Percentiles rank a stretch among this genome's conserved stretches.
These are phyloP conservation scores for Fusarium praegraminearum DNA, from an alignment of 2,329 filamentous ascomycete genomes.

Conservation along the genomic window DNA sequence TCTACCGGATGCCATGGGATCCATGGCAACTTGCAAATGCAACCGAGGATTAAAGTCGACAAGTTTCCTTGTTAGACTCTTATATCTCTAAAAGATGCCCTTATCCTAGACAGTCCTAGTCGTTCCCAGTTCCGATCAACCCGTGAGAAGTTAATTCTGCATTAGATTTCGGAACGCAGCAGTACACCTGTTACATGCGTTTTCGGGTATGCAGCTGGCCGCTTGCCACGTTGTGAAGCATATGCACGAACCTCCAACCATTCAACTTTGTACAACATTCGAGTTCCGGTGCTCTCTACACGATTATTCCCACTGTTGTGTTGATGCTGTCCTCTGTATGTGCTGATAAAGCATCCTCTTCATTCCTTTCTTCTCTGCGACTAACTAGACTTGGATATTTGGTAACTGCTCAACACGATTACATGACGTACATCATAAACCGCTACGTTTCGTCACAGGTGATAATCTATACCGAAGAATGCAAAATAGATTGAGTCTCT, in stretches of 20 bases:
- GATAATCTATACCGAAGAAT: background rate
- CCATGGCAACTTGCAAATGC: background rate
- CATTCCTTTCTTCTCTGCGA: background rate
- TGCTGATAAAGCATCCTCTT: background rate
- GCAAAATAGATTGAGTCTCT: background rate
- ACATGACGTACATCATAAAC: background rate
- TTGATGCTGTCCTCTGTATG: background rate
- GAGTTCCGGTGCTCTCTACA: background rate
- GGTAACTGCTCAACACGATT: background rate
- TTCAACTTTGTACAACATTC: slow-evolving; percentile 7
- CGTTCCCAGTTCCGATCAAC: background rate
- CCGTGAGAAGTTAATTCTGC: background rate
- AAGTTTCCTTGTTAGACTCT: background rate
- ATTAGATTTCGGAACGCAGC: slow-evolving; percentile 6
- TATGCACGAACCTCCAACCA: background rate
- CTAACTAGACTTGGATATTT: background rate
- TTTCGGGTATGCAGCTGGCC: slow-evolving; percentile 24
- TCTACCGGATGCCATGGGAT: too few relatives aligned
- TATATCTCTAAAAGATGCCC: background rate
- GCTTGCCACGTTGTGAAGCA: slow-evolving; percentile 15
- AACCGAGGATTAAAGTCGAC: background rate
- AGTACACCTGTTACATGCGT: slow-evolving; percentile 16
- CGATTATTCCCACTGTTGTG: background rate
- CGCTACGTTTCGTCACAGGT: background rate
- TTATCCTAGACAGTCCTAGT: background rate